Percentiles rank a stretch among this genome's conserved stretches.
Evolutionary conservation across 148 eudicot species (phyloP).

Genomic region (Dysphania ambrosioides): DNA sequence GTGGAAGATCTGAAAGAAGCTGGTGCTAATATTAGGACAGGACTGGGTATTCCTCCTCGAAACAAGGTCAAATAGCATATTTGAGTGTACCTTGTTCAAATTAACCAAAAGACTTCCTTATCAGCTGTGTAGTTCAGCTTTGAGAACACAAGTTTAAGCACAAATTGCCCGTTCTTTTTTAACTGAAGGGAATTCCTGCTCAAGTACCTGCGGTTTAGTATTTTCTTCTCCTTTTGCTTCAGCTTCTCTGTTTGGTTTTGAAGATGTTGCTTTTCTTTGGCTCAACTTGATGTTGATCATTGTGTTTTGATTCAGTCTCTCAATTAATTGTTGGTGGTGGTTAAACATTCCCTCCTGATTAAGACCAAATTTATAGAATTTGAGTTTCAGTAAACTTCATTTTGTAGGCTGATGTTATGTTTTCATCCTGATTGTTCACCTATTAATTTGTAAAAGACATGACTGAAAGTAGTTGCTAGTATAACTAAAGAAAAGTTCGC

Average conservation of each 20-base stretch:
- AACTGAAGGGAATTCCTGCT: not conserved
- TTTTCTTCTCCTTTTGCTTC: not conserved
- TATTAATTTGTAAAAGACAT: not conserved
- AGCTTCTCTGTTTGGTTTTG: not conserved
- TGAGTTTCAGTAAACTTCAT: not conserved
- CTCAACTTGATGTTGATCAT: not conserved
- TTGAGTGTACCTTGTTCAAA: not conserved
- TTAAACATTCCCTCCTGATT: not conserved
- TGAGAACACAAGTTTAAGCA: not conserved
- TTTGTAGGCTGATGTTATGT: not conserved
- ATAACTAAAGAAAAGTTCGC: not conserved
- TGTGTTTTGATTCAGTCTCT: not conserved
- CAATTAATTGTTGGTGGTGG: not conserved
- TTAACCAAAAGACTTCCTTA: not conserved
- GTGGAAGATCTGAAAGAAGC: slow-evolving; percentile 42
- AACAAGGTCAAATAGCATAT: not conserved
- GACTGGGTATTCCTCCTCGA: slow-evolving; percentile 33
- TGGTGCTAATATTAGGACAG: slow-evolving; percentile 46
- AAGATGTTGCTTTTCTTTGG: not conserved
- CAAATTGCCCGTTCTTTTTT: not conserved
- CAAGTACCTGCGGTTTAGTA: not conserved
- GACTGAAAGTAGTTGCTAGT: not conserved
- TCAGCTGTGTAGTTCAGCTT: not conserved
- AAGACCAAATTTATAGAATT: not conserved
- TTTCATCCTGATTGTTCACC: not conserved